Evolutionary conservation across 202 grass and related monocot genomes (phyloP), one percentile per base, ranked within the genome.

Genomic region (Saccharum hybrid): DNA sequence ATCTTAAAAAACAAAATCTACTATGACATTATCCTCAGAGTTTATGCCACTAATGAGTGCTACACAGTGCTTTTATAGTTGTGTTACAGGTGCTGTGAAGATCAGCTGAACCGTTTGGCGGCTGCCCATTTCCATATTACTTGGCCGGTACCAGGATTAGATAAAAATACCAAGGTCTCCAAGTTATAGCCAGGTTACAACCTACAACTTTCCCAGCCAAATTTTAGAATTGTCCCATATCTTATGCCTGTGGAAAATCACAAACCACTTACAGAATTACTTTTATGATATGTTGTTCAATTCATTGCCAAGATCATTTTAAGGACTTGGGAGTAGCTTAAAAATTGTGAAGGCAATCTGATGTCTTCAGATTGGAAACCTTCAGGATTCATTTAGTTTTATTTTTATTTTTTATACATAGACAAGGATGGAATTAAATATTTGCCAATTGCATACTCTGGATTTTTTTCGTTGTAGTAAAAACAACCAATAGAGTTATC

Each of bases 1-100:
- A 59, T 73, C 5, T 64, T 88, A 71, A 0, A 67, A 83, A 81
- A 76, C 2, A 88, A 57, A 57, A 62, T 76, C 22, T 73, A 45
- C 73, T 48, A 71, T 3, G 7, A 66, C 4, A 72, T 59, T 51
- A 76, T 64, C 77, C 71, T n/a, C 14, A n/a, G 7, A n/a, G 30
- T 46, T 37, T n/a, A 51, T 57, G 7, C 5, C 33, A 21, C 61
- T 81, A 74, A 63, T 70, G 6, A 36, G 16, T 31, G 10, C 5
- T 57, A 36, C 4, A 80, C 10, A 33, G 33, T 68, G 46, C 51
- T 22, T 39, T 77, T 39, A 68, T 2, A 80, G 16, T 51, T 22
- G 11, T 51, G 63, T 13, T 28, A 41, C 65, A 81, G 56, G 12
- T 75, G 14, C 2, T 76, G 72, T 21, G 51, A 73, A 66, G 21